Percentiles rank a stretch among this genome's conserved stretches.
phyloP scores from a whole-genome alignment of 2,329 filamentous ascomycete genomes.

The Hymenoscyphus repandus region DNA sequence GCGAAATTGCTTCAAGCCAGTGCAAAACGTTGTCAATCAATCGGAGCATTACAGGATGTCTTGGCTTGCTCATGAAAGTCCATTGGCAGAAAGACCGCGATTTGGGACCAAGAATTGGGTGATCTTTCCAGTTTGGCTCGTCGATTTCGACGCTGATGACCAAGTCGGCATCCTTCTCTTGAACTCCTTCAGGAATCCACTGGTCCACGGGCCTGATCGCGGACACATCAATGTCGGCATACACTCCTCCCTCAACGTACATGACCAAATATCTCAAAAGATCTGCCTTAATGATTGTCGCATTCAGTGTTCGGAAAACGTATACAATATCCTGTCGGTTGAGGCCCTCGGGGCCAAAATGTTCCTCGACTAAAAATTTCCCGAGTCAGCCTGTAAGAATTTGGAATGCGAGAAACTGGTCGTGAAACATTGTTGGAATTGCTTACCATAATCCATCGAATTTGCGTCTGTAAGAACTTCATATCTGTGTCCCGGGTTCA shows the following conservation, averaged over 20 bases:
- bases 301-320: constrained; percentile 53
- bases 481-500: constrained; percentile 57
- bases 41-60: constrained; percentile 60
- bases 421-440: no score
- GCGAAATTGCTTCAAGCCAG: constrained; percentile 56
- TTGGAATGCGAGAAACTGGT: no score
- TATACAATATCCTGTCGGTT: constrained; percentile 57
- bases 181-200: constrained; percentile 59
- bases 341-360: constrained; percentile 48
- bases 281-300: constrained; percentile 63
- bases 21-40: constrained; percentile 62
- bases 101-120: constrained; percentile 60
- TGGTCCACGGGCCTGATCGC: constrained; percentile 45
- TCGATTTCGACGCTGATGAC: constrained; percentile 68
- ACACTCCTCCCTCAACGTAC: constrained; percentile 50
- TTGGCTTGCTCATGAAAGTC: constrained; percentile 65
- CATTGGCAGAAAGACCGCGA: constrained; percentile 67
- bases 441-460: constrained; percentile 48
- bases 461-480: constrained; percentile 55
- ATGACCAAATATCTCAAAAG: constrained; percentile 62
- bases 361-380: constrained; percentile 47
- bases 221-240: constrained; percentile 55
- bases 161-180: constrained; percentile 54
- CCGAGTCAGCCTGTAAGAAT: no score
- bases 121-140: constrained; percentile 56